Conservation (phyloP, 2,329 filamentous ascomycete genomes). For the Sporothrix luriei region DNA sequence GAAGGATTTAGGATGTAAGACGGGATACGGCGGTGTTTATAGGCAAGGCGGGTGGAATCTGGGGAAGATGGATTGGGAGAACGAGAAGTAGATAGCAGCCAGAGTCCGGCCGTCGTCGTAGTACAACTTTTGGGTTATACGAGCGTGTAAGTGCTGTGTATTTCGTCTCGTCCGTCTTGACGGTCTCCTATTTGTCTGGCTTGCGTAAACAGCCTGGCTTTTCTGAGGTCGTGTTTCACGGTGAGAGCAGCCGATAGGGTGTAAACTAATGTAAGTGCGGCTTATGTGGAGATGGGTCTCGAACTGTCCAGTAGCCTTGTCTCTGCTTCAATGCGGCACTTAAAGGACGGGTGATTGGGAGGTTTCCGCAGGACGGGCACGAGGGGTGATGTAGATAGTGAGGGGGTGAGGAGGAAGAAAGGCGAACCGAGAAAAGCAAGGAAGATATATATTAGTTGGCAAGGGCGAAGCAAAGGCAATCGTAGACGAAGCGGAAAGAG, state of each 20-base stretch:
- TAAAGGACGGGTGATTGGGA: not conserved
- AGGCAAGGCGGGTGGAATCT: not conserved
- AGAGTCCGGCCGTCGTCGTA: not conserved
- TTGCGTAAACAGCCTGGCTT: not conserved
- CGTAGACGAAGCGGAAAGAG: constrained; percentile 16
- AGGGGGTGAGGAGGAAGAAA: not conserved
- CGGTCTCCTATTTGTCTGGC: not conserved
- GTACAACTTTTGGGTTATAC: not conserved
- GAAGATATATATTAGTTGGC: not conserved
- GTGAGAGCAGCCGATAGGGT: not conserved
- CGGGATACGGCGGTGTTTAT: constrained; percentile 4
- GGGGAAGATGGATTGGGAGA: not conserved
- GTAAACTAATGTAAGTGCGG: not conserved
- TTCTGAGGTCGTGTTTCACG: constrained; percentile 16
- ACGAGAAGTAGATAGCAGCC: not conserved
- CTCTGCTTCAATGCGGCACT: constrained; percentile 1
- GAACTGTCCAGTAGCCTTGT: not conserved
- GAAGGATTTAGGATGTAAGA: not conserved
- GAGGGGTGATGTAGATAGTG: not conserved
- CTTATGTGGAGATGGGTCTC: not conserved
- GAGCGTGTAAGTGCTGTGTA: constrained; percentile 6
- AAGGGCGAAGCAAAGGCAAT: not conserved
- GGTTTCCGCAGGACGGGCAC: not conserved
- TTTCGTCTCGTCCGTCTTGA: not conserved
- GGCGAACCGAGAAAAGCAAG: constrained; percentile 1